A percentile compares a stretch with the other conserved stretches of the same genome.
Evolutionary conservation across 805 yeast genomes (phyloP).

Genomic region (Ogataea haglerorum): DNA sequence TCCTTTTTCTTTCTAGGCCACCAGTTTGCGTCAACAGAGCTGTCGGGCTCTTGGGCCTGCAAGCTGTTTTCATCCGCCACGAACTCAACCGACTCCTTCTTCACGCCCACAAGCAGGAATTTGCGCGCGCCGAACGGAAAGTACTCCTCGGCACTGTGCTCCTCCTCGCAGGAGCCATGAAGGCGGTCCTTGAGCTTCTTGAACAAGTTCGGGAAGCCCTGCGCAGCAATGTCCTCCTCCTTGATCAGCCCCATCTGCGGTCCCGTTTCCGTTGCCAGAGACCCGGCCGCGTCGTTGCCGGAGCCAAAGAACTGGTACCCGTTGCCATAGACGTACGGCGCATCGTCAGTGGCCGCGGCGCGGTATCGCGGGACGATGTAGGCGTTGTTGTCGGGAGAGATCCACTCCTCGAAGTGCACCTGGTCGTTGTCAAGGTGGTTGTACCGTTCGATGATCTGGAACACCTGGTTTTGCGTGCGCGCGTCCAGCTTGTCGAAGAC

Average conservation of each 20-base stretch:
- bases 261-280: slow-evolving; percentile 5
- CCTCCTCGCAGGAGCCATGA: slow-evolving; percentile 11
- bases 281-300: slow-evolving; percentile 1
- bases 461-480: slow-evolving; percentile 13
- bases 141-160: slow-evolving; percentile 11
- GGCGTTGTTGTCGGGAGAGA: slow-evolving; percentile 23
- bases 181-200: slow-evolving; percentile 14
- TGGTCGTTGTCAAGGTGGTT: slow-evolving; percentile 13
- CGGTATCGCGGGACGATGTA: slow-evolving; percentile 24
- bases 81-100: slow-evolving; percentile 11
- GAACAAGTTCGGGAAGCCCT: slow-evolving; percentile 31
- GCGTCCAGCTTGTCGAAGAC: slow-evolving; percentile 12
- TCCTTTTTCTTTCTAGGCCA: slow-evolving; percentile 13
- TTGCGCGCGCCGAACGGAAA: slow-evolving; percentile 30
- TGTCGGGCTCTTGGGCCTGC: background rate
- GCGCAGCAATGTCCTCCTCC: slow-evolving; percentile 26
- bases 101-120: slow-evolving; percentile 25
- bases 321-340: slow-evolving; percentile 9
- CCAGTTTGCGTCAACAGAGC: slow-evolving; percentile 4
- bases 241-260: slow-evolving; percentile 16
- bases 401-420: slow-evolving; percentile 27
- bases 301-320: slow-evolving; percentile 17
- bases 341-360: background rate
- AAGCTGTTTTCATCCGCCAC: background rate
- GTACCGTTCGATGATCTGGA: slow-evolving; percentile 20